A percentile compares a stretch with the other conserved stretches of the same genome.
phyloP scores from a whole-genome alignment of 1,284 basidiomycete genomes.

The Pyrrhoderma lamaoense region DNA sequence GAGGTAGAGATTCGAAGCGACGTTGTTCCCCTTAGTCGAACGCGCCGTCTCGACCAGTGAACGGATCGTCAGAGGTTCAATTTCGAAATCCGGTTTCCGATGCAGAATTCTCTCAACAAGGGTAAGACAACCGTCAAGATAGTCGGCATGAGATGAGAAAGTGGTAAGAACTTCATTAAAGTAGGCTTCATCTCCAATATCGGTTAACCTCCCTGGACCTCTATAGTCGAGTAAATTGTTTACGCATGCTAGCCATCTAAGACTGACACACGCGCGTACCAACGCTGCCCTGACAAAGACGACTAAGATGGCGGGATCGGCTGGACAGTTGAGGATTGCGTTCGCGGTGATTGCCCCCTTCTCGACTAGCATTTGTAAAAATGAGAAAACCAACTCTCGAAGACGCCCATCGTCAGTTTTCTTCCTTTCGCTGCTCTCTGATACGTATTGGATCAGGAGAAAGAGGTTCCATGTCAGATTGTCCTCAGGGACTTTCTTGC shows the following conservation, averaged over 20 bases:
- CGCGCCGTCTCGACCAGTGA: too few relatives aligned
- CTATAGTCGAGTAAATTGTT: slow-evolving; percentile 26
- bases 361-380: slow-evolving; percentile 39
- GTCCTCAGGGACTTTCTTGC: neutral
- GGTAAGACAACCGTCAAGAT: too few relatives aligned
- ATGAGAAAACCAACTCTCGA: neutral
- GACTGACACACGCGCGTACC: slow-evolving; percentile 41
- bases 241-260: slow-evolving; percentile 40
- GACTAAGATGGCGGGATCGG: slow-evolving; percentile 27
- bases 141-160: neutral
- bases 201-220: slow-evolving; percentile 5
- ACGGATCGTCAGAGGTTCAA: too few relatives aligned
- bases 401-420: too few relatives aligned
- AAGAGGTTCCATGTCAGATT: slow-evolving; percentile 5
- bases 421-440: neutral
- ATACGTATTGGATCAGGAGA: neutral
- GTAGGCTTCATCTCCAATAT: too few relatives aligned
- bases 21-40: too few relatives aligned
- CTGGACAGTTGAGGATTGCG: slow-evolving; percentile 29
- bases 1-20: too few relatives aligned
- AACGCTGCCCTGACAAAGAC: slow-evolving; percentile 40
- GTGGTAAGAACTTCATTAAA: too few relatives aligned
- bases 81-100: neutral
- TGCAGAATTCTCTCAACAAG: neutral
- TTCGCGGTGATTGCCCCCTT: slow-evolving; percentile 30